Conservation (phyloP, 2,329 filamentous ascomycete genomes). For the Penicillium sumatraense region DNA sequence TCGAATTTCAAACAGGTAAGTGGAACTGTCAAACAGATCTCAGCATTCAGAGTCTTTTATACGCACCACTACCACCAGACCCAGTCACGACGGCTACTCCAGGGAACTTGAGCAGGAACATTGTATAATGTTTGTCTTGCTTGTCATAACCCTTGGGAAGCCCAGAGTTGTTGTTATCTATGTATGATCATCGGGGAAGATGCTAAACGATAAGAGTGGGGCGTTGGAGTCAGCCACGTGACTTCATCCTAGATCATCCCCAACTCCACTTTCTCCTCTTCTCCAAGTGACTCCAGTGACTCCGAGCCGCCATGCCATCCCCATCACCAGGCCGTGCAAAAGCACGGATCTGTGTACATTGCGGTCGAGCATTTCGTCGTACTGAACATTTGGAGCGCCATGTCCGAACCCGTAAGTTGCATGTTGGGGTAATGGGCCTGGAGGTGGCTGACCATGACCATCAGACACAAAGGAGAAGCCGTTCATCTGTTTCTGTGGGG, state of each 20-base stretch:
- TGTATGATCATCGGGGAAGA: neutral
- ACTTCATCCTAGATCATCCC: too few species aligned
- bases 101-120: constrained; percentile 33
- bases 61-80: constrained; percentile 52
- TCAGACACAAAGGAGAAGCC: constrained; percentile 43
- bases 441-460: constrained; percentile 14
- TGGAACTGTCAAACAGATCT: neutral
- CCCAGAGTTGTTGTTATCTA: too few species aligned
- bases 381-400: constrained; percentile 43
- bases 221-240: constrained; percentile 28
- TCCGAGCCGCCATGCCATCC: constrained; percentile 36
- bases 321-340: constrained; percentile 37
- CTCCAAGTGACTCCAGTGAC: constrained; percentile 33
- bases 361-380: constrained; percentile 38
- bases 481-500: constrained; percentile 42
- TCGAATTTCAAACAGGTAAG: neutral
- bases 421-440: constrained; percentile 10
- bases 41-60: neutral
- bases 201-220: constrained; percentile 1
- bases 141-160: too few species aligned
- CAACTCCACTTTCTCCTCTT: constrained; percentile 22
- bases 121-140: neutral
- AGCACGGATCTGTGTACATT: constrained; percentile 38
- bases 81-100: constrained; percentile 55
- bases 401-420: constrained; percentile 38